These are phyloP conservation scores for Cercospora berteroae DNA, from an alignment of 2,329 filamentous ascomycete genomes.

Conservation along the genomic window DNA sequence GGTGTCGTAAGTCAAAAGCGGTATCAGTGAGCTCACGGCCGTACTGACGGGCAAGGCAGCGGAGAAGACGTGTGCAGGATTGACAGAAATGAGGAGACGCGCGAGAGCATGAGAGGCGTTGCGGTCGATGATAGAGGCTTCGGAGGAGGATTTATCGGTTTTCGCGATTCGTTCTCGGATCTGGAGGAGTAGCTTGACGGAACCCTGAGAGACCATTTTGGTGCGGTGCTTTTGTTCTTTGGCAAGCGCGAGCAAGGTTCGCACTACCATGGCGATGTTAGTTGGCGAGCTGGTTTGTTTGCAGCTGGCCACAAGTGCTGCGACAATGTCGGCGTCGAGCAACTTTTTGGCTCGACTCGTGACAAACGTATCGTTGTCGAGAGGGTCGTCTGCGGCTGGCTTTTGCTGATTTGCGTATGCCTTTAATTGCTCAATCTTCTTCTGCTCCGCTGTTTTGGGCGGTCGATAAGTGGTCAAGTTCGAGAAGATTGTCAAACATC, in stretches of 20 bases:
- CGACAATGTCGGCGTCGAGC: constrained; percentile 74
- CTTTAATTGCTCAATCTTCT: constrained; percentile 86
- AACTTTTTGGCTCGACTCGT: constrained; percentile 71
- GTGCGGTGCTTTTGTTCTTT: constrained; percentile 72
- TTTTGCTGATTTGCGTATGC: constrained; percentile 88
- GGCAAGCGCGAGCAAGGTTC: constrained; percentile 75
- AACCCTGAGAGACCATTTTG: constrained; percentile 87
- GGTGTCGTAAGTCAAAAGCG: constrained; percentile 67
- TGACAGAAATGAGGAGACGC: constrained; percentile 66
- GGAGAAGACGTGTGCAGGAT: constrained; percentile 71
- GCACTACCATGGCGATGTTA: constrained; percentile 69
- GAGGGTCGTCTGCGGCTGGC: constrained; percentile 57
- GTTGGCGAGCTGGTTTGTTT: constrained; percentile 54
- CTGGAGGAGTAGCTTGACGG: constrained; percentile 76
- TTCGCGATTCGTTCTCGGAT: constrained; percentile 63
- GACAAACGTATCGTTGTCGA: constrained; percentile 76
- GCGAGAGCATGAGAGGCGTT: constrained; percentile 39
- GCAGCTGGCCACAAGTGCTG: constrained; percentile 64
- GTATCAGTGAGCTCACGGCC: constrained; percentile 77
- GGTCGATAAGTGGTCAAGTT: constrained; percentile 84
- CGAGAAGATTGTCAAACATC: constrained; percentile 77
- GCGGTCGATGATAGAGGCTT: constrained; percentile 35
- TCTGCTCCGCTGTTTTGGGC: constrained; percentile 79
- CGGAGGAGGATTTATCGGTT: constrained; percentile 39
- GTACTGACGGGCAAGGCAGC: constrained; percentile 68